Conservation (phyloP, 2,329 filamentous ascomycete species). For the Neofusicoccum kwambonambiense region DNA sequence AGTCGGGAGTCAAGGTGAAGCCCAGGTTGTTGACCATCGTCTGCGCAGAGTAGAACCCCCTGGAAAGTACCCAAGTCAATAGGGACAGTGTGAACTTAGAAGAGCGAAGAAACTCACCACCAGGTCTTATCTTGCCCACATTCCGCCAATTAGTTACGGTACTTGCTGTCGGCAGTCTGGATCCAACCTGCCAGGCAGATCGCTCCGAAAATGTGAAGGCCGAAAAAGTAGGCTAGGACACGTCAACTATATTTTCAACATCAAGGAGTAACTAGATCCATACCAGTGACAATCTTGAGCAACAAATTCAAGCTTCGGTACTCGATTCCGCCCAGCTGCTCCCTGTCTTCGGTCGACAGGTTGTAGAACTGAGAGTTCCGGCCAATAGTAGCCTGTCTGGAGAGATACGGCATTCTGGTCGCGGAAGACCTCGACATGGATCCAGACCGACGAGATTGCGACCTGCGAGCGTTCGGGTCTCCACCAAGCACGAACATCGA, state of each 20-base stretch:
- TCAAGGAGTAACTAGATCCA: conserved; percentile 18
- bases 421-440: neutral
- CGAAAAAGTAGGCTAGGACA: conserved; percentile 43
- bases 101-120: conserved; percentile 43
- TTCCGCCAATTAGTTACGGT: conserved; percentile 41
- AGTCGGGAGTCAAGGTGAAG: conserved; percentile 56
- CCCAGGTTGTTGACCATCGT: conserved; percentile 56
- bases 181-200: conserved; percentile 52
- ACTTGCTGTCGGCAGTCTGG: conserved; percentile 36
- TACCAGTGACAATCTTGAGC: conserved; percentile 47
- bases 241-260: conserved; percentile 20
- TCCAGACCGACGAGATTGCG: neutral
- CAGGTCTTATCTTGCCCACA: conserved; percentile 45
- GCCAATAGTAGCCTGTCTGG: conserved; percentile 45
- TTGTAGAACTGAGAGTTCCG: conserved; percentile 50
- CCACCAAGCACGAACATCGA: conserved; percentile 43
- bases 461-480: conserved; percentile 15
- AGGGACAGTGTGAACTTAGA: neutral
- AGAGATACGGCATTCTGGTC: conserved; percentile 39
- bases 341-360: conserved; percentile 41
- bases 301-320: conserved; percentile 52
- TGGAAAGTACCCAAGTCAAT: neutral
- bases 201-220: conserved; percentile 49
- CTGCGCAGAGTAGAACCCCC: conserved; percentile 43
- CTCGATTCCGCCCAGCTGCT: conserved; percentile 53